Evolutionary conservation across 306 rosid species (phyloP).

Genomic region (Vigna angularis): DNA sequence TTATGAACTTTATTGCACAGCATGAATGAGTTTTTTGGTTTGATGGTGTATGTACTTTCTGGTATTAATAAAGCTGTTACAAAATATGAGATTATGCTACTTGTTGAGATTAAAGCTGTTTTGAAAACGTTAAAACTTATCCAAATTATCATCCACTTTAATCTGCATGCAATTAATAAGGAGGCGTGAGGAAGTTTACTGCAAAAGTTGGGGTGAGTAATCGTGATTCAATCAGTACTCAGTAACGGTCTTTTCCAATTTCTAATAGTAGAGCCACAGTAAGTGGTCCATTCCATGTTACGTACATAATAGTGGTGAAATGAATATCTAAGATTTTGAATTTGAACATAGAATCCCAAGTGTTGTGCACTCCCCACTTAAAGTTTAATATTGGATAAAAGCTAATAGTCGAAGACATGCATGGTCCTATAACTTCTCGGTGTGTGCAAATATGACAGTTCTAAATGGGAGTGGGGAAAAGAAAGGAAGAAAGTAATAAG

Average conservation of each 20-base stretch:
- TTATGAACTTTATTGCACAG: conserved; percentile 11
- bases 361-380: conserved; percentile 7
- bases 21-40: neutral
- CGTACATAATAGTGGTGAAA: neutral
- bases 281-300: conserved; percentile 34
- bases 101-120: conserved; percentile 14
- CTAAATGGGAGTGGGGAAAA: neutral
- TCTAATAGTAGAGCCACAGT: conserved; percentile 21
- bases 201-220: conserved; percentile 21
- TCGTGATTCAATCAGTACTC: conserved; percentile 1
- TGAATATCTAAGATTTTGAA: conserved; percentile 14
- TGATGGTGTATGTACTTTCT: conserved; percentile 13
- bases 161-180: neutral
- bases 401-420: conserved; percentile 15
- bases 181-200: neutral
- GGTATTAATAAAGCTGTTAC: conserved; percentile 22
- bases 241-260: neutral
- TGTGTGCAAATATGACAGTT: neutral
- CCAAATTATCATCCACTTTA: neutral
- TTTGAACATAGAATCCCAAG: conserved; percentile 18
- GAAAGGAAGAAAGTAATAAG: neutral
- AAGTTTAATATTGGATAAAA: conserved; percentile 30
- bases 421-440: conserved; percentile 1
- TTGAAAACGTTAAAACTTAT: neutral
- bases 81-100: neutral